phyloP scores from a whole-genome alignment of 2,329 filamentous ascomycete species.

The Sclerotinia nivalis region DNA sequence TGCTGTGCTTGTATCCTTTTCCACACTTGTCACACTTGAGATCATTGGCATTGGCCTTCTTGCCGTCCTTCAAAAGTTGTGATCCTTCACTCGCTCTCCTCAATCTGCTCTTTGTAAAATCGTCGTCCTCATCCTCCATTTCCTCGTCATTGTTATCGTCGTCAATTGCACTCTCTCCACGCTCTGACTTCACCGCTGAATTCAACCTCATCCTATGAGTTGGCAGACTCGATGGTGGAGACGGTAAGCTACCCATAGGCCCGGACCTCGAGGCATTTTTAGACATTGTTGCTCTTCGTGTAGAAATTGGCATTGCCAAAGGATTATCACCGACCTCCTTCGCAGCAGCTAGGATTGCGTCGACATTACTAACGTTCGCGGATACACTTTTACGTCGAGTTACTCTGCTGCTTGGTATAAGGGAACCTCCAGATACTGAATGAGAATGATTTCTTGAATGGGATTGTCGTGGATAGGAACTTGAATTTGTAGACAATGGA shows the following conservation, averaged over 20 bases:
- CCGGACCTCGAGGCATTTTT: slow-evolving; percentile 59
- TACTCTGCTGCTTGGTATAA: slow-evolving; percentile 81
- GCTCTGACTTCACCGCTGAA: slow-evolving; percentile 51
- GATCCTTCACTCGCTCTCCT: slow-evolving; percentile 83
- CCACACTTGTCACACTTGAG: slow-evolving; percentile 97
- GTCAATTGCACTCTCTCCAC: slow-evolving; percentile 65
- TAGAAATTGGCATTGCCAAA: slow-evolving; percentile 57
- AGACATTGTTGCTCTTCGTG: slow-evolving; percentile 68
- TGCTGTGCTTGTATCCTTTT: slow-evolving; percentile 99
- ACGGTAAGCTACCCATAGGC: slow-evolving; percentile 58
- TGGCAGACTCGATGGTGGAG: slow-evolving; percentile 69
- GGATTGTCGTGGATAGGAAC: slow-evolving; percentile 53
- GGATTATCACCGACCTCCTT: slow-evolving; percentile 64
- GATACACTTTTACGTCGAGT: slow-evolving; percentile 92
- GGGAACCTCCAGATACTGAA: slow-evolving; percentile 73
- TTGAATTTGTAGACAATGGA: slow-evolving; percentile 57
- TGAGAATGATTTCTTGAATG: slow-evolving; percentile 71
- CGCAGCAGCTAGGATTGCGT: slow-evolving; percentile 72
- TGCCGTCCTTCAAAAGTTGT: slow-evolving; percentile 74
- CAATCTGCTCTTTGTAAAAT: slow-evolving; percentile 50
- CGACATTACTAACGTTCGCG: slow-evolving; percentile 72
- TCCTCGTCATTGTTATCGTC: slow-evolving; percentile 63
- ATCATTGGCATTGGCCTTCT: slow-evolving; percentile 78
- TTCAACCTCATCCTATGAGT: slow-evolving; percentile 52
- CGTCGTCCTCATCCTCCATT: slow-evolving; percentile 53